These are phyloP conservation scores for Boletus mariae DNA, from an alignment of 1,284 basidiomycete genomes.

Conservation along the genomic window DNA sequence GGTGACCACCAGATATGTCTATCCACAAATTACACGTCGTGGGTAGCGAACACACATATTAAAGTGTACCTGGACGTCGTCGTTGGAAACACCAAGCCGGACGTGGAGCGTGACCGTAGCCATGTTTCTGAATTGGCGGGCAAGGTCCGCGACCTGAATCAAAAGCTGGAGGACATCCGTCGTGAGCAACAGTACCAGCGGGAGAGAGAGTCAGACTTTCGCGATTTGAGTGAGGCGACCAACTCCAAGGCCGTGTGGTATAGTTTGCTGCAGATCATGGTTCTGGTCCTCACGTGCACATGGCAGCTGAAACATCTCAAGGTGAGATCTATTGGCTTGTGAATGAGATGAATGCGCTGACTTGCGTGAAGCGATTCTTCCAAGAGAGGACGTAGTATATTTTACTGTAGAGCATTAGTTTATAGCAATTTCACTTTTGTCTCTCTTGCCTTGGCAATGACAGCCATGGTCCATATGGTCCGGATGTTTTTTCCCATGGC, in stretches of 20 bases:
- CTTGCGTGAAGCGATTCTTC: conserved; percentile 67
- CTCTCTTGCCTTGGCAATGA: not conserved
- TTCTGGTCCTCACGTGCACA: conserved; percentile 79
- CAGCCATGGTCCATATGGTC: not conserved
- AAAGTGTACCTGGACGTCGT: conserved; percentile 93
- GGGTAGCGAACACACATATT: conserved; percentile 86
- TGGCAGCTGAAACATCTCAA: conserved; percentile 95
- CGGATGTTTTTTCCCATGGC: not conserved
- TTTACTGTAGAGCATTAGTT: conserved; percentile 28
- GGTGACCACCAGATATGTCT: conserved; percentile 98
- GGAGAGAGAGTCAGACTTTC: conserved; percentile 90
- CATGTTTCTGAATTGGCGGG: conserved; percentile 86
- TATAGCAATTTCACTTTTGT: not conserved
- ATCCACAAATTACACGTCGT: conserved; percentile 82
- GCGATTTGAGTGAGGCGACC: conserved; percentile 84
- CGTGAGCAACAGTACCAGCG: conserved; percentile 98
- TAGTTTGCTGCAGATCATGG: conserved; percentile 81
- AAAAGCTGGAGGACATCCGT: conserved; percentile 88
- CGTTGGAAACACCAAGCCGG: conserved; percentile 82
- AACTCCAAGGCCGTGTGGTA: conserved; percentile 94
- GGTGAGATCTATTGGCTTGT: conserved; percentile 44
- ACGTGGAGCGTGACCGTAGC: conserved; percentile 76
- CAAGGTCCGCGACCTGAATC: conserved; percentile 89
- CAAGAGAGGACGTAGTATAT: conserved; percentile 79
- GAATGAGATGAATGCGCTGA: conserved; percentile 8